phyloP scores from a whole-genome alignment of 1,284 basidiomycete genomes.

The Phylloboletellus chloephorus region DNA sequence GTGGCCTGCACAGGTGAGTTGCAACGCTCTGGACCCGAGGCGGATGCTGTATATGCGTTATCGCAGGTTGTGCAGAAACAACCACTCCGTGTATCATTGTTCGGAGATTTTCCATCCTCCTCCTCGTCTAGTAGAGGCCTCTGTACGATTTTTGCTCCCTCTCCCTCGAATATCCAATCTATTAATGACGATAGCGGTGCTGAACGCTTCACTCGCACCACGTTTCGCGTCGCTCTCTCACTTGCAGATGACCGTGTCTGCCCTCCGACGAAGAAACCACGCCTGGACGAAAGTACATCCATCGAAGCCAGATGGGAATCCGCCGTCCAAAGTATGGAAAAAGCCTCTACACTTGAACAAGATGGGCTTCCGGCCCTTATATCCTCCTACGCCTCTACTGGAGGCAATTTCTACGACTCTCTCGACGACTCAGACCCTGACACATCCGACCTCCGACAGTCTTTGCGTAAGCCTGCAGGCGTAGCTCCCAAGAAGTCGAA shows the following conservation, averaged over 20 bases:
- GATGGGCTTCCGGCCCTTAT: slow-evolving; percentile 41
- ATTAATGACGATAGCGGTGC: slow-evolving; percentile 20
- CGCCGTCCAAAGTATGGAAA: slow-evolving; percentile 36
- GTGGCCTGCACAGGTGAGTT: slow-evolving; percentile 48
- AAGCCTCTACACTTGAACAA: slow-evolving; percentile 33
- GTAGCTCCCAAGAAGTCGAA: slow-evolving; percentile 8
- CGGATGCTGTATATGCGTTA: slow-evolving; percentile 10
- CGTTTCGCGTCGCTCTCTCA: slow-evolving; percentile 25
- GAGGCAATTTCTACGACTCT: slow-evolving; percentile 21
- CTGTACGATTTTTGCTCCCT: slow-evolving; percentile 27
- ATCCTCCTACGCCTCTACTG: slow-evolving; percentile 28
- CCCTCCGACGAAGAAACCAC: slow-evolving; percentile 40
- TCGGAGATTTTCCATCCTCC: slow-evolving; percentile 27
- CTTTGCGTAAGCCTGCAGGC: not conserved
- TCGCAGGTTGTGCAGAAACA: slow-evolving; percentile 25
- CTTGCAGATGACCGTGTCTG: slow-evolving; percentile 18
- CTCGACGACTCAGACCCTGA: slow-evolving; percentile 27
- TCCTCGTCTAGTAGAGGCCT: slow-evolving; percentile 23
- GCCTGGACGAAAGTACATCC: slow-evolving; percentile 24
- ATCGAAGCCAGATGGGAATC: slow-evolving; percentile 34
- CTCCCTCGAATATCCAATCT: slow-evolving; percentile 15
- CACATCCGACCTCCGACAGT: slow-evolving; percentile 10
- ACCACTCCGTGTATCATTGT: slow-evolving; percentile 29
- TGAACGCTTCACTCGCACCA: slow-evolving; percentile 24
- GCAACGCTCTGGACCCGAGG: not conserved